Evolutionary conservation across 2,329 filamentous ascomycete genomes (phyloP).

Genomic region (Ascochyta fabae): DNA sequence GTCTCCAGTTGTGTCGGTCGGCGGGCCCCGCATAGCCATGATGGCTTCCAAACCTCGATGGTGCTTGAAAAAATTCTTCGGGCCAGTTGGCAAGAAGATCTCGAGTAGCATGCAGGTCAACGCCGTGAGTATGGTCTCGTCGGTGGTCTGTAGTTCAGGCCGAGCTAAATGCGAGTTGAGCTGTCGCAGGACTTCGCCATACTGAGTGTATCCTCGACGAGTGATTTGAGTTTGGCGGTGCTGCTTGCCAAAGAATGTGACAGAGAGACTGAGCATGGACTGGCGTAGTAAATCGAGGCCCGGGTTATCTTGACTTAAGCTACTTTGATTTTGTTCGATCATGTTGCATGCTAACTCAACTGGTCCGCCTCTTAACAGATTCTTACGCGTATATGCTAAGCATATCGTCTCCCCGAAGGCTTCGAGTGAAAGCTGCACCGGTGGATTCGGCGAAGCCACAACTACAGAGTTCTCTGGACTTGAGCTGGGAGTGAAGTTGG

Average conservation of each 20-base stretch:
- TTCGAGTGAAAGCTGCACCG: slow-evolving; percentile 21
- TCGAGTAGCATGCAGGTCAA: slow-evolving; percentile 38
- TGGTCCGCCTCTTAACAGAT: slow-evolving; percentile 32
- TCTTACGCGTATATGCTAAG: slow-evolving; percentile 36
- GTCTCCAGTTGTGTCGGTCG: slow-evolving; percentile 10
- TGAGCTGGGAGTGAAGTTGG: background rate
- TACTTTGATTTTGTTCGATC: slow-evolving; percentile 14
- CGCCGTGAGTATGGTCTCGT: slow-evolving; percentile 35
- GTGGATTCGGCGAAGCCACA: background rate
- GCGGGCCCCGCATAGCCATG: slow-evolving; percentile 31
- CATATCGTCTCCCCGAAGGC: slow-evolving; percentile 37
- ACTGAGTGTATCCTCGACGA: slow-evolving; percentile 29
- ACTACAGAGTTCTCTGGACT: background rate
- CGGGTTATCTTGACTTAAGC: slow-evolving; percentile 5
- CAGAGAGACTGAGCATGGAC: slow-evolving; percentile 32
- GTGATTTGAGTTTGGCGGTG: slow-evolving; percentile 28
- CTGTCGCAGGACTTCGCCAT: slow-evolving; percentile 33
- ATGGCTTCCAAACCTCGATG: slow-evolving; percentile 38
- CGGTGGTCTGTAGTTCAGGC: slow-evolving; percentile 25
- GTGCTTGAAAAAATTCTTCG: slow-evolving; percentile 37
- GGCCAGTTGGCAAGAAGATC: slow-evolving; percentile 37
- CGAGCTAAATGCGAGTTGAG: slow-evolving; percentile 29
- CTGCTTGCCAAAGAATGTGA: slow-evolving; percentile 37
- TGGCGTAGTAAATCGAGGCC: slow-evolving; percentile 30
- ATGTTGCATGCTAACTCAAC: slow-evolving; percentile 37